A percentile compares a stretch with the other conserved stretches of the same genome.
These are phyloP conservation scores for Fusarium sulawesiense DNA, from an alignment of 2,329 filamentous ascomycete species.

Conservation along the genomic window DNA sequence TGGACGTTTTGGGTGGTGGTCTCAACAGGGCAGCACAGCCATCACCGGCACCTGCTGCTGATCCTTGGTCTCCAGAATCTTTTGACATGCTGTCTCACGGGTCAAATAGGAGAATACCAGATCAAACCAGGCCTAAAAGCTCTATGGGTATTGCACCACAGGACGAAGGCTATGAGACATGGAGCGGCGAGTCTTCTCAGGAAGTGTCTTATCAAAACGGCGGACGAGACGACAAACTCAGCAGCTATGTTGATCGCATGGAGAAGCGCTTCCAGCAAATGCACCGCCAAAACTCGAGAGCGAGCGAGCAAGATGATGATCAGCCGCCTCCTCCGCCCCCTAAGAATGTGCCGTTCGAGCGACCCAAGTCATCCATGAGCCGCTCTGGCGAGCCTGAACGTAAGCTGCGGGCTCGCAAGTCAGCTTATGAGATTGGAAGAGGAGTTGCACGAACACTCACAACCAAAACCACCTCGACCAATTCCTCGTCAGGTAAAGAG, in stretches of 20 bases:
- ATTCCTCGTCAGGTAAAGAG: constrained; percentile 77
- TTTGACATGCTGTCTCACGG: constrained; percentile 68
- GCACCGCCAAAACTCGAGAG: constrained; percentile 69
- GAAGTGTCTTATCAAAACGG: constrained; percentile 57
- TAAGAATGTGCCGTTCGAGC: constrained; percentile 62
- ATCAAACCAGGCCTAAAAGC: constrained; percentile 68
- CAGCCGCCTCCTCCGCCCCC: constrained; percentile 71
- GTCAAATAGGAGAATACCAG: constrained; percentile 43
- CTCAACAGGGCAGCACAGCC: constrained; percentile 66
- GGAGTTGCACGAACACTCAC: constrained; percentile 84
- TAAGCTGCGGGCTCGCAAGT: constrained; percentile 73
- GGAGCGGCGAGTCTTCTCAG: constrained; percentile 65
- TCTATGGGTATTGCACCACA: constrained; percentile 75
- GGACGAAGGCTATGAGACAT: constrained; percentile 72
- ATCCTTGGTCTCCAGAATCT: constrained; percentile 92
- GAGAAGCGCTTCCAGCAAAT: constrained; percentile 81
- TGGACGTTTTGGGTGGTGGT: constrained; percentile 77
- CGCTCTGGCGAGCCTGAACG: constrained; percentile 54
- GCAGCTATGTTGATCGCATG: constrained; percentile 92
- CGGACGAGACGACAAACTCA: constrained; percentile 70
- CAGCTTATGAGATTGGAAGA: constrained; percentile 80
- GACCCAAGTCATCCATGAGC: constrained; percentile 70
- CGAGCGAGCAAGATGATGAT: constrained; percentile 55
- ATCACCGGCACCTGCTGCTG: constrained; percentile 67
- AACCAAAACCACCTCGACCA: constrained; percentile 87